Evolutionary conservation across 192 early-diverging fungal species (phyloP).

Genomic region (Rhizoclosmatium globosum): DNA sequence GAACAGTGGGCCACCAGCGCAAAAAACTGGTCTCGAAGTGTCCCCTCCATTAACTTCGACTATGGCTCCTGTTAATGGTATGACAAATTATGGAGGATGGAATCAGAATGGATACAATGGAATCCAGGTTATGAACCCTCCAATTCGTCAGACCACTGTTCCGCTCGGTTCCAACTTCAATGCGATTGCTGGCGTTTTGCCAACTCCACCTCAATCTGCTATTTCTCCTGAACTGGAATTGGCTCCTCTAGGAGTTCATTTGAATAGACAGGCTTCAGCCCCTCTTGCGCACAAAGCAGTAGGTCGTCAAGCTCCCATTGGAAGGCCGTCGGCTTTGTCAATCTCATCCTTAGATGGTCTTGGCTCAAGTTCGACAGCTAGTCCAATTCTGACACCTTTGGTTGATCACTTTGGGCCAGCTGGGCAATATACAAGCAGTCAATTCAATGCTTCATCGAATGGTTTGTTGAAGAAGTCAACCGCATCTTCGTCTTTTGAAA

Average conservation of each 20-base stretch:
- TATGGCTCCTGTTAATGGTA: neutral
- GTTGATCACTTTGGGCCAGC: neutral
- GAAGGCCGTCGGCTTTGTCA: slow-evolving; percentile 6
- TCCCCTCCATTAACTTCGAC: neutral
- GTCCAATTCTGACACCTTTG: slow-evolving; percentile 13
- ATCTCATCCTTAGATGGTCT: neutral
- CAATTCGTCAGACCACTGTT: neutral
- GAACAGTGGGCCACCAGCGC: neutral
- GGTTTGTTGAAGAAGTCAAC: slow-evolving; percentile 12
- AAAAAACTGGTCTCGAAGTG: neutral
- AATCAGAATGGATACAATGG: neutral
- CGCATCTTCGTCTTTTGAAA: slow-evolving; percentile 28
- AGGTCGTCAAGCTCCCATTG: slow-evolving; percentile 21
- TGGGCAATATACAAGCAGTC: neutral
- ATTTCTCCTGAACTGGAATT: slow-evolving; percentile 18
- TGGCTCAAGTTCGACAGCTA: neutral
- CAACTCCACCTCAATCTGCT: neutral
- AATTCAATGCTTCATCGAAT: neutral
- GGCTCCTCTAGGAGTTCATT: neutral
- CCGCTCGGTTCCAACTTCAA: neutral
- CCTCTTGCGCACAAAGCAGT: neutral
- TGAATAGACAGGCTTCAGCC: slow-evolving; percentile 1
- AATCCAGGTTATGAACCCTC: too few species aligned
- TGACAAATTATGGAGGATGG: slow-evolving; percentile 10
- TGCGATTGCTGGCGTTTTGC: neutral